Evolutionary conservation across 73 alveolate genomes (phyloP).

Genomic region (Blepharisma japonicum): DNA sequence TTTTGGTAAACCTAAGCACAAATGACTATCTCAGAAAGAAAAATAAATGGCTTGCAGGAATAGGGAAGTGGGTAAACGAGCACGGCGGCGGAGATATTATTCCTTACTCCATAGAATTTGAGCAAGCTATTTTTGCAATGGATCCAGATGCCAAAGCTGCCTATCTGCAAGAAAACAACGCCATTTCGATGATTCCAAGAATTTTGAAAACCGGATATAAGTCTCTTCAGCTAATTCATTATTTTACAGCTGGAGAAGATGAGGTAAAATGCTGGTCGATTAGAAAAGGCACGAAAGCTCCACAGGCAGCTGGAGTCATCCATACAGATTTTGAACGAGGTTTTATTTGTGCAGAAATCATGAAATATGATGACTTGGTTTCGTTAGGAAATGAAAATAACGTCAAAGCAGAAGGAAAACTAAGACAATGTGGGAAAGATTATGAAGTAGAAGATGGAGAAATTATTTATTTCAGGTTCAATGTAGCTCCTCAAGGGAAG

Average conservation of each 20-base stretch:
- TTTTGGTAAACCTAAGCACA: slow-evolving; percentile 85
- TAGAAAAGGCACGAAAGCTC: slow-evolving; percentile 94
- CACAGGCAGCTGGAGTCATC: slow-evolving; percentile 99
- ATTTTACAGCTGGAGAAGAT: slow-evolving; percentile 99
- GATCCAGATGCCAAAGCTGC: slow-evolving; percentile 58
- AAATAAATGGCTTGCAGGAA: slow-evolving; percentile 89
- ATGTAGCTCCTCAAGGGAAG: slow-evolving; percentile 79
- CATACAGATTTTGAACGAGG: slow-evolving; percentile 99
- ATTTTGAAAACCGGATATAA: slow-evolving; percentile 91
- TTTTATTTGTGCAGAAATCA: slow-evolving; percentile 98
- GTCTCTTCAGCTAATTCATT: slow-evolving; percentile 91
- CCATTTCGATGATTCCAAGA: slow-evolving; percentile 78
- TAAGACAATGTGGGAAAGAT: slow-evolving; percentile 87
- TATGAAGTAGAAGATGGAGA: slow-evolving; percentile 96
- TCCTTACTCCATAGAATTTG: slow-evolving; percentile 92
- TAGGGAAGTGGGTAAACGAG: slow-evolving; percentile 83
- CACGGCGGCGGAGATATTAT: slow-evolving; percentile 95
- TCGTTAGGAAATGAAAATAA: slow-evolving; percentile 81
- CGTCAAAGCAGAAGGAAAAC: slow-evolving; percentile 95
- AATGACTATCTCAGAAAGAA: slow-evolving; percentile 83
- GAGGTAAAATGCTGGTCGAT: slow-evolving; percentile 99
- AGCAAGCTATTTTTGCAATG: slow-evolving; percentile 68
- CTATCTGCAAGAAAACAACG: slow-evolving; percentile 20
- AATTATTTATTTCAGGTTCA: slow-evolving; percentile 90
- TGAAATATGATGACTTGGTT: slow-evolving; percentile 93